Conservation (phyloP, 2,329 filamentous ascomycete species). For the Aspergillus caelatus region DNA sequence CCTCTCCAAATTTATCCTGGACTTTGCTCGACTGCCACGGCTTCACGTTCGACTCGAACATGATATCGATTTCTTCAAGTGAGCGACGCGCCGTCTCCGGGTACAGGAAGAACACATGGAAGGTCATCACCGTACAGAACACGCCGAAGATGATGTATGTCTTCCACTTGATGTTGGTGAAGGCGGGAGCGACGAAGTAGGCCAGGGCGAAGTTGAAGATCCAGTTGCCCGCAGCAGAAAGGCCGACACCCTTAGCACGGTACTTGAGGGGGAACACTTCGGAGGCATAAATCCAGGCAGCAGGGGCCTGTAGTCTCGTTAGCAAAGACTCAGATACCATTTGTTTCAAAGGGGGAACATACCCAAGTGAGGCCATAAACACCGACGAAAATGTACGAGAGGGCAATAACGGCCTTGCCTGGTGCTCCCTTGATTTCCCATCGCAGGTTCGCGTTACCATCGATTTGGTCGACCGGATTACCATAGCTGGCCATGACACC, state of each 20-base stretch:
- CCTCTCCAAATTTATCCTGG: constrained; percentile 27
- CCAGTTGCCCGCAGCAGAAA: constrained; percentile 66
- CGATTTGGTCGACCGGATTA: constrained; percentile 47
- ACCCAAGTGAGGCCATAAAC: constrained; percentile 42
- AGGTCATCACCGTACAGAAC: constrained; percentile 69
- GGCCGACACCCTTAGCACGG: constrained; percentile 66
- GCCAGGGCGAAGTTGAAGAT: constrained; percentile 60
- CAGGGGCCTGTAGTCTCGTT: constrained; percentile 50
- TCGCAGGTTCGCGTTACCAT: constrained; percentile 49
- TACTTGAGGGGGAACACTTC: constrained; percentile 67
- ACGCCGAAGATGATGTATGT: constrained; percentile 77
- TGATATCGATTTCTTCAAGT: constrained; percentile 74
- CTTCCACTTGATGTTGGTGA: constrained; percentile 61
- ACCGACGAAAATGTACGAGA: constrained; percentile 58
- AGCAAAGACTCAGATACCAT: not conserved
- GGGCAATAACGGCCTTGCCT: constrained; percentile 64
- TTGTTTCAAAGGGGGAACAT: constrained; percentile 34
- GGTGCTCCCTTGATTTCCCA: constrained; percentile 54
- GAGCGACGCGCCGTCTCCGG: constrained; percentile 72
- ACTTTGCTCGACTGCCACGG: constrained; percentile 34
- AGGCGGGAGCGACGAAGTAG: constrained; percentile 61
- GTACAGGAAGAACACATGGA: constrained; percentile 69
- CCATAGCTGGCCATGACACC: constrained; percentile 56
- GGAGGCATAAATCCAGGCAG: constrained; percentile 61
- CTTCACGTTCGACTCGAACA: constrained; percentile 55